Evolutionary conservation across 805 yeast species (phyloP), one percentile per base, ranked within the genome.

Genomic region (Candida pseudofarinosa): DNA sequence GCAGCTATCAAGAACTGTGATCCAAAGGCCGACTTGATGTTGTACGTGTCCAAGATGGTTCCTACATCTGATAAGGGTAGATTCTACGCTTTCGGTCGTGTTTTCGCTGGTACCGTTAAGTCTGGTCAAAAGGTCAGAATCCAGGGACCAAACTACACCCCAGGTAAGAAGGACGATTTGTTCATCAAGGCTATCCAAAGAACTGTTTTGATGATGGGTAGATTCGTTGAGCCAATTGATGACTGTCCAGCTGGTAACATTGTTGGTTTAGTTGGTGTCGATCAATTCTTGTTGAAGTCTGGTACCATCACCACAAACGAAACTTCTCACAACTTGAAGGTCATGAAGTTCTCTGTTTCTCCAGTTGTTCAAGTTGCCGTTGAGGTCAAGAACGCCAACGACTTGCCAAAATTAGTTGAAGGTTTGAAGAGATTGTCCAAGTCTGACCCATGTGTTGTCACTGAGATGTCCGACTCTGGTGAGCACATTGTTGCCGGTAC

Each of bases 221-320:
- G 97, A 80, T 74, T 79, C 74, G 95, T 88, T 67, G 99, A 91
- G 83, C 88, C 91, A 70, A 91, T 91, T 66, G 98, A 91, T 67
- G 98, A 91, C 80, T 87, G 95, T 80, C 98, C 99, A 73, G 97
- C 98, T 63, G 99, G 99, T 88, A 91, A 91, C 96, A 91, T 91
- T 85, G 83, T 90, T 70, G 99, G 98, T 89, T 80, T 91, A 73
- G 98, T 91, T 66, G 99, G 99, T 90, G 87, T 91, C 65, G 99
- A 91, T 79, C 99, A 91, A 83, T 91, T 90, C 88, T 86, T 91
- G 79, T 87, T 91, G 77, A 91, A 91, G 81, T 87, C 96, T 67
- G 99, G 98, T 89, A 91, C 99, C 66, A 79, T 91, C 68, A 93
- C 99, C 79, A 91, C 97, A 73, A 77, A 76, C 69, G 98, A 93